These are phyloP conservation scores for Thalassiosira exigua DNA, from an alignment of 352 stramenopile species.

Conservation along the genomic window DNA sequence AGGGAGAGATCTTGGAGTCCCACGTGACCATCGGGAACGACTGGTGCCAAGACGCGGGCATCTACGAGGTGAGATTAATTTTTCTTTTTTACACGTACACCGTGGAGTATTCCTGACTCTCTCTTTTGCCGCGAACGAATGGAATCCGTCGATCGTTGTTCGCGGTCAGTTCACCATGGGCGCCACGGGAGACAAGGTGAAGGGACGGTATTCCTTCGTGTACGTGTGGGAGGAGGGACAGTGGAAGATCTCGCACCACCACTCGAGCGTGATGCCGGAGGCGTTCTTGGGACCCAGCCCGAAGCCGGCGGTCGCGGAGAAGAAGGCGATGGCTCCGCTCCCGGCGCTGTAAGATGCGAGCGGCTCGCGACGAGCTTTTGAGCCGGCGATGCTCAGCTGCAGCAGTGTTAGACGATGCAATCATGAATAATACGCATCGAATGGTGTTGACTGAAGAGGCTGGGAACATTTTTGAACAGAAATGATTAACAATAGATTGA, in stretches of 20 bases:
- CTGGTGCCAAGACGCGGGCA: constrained; percentile 50
- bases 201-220: constrained; percentile 67
- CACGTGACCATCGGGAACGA: constrained; percentile 33
- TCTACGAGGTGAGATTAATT: constrained; percentile 42
- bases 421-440: too few species aligned
- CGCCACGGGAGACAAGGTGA: too few species aligned
- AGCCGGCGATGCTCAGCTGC: too few species aligned
- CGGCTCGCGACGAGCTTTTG: too few species aligned
- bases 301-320: constrained; percentile 22
- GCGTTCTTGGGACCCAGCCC: constrained; percentile 22
- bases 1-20: constrained; percentile 53
- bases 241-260: constrained; percentile 76
- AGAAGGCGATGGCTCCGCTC: constrained; percentile 1
- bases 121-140: constrained; percentile 1
- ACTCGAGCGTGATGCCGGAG: constrained; percentile 72
- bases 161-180: too few species aligned
- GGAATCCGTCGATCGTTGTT: too few species aligned
- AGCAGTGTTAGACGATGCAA: too few species aligned
- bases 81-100: background rate
- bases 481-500: too few species aligned
- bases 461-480: too few species aligned
- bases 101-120: background rate
- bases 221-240: constrained; percentile 65
- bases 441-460: too few species aligned
- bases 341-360: too few species aligned